A percentile compares a stretch with the other conserved stretches of the same genome.
Conservation (phyloP, 805 yeast species). For the Yamadazyma laniorum region DNA sequence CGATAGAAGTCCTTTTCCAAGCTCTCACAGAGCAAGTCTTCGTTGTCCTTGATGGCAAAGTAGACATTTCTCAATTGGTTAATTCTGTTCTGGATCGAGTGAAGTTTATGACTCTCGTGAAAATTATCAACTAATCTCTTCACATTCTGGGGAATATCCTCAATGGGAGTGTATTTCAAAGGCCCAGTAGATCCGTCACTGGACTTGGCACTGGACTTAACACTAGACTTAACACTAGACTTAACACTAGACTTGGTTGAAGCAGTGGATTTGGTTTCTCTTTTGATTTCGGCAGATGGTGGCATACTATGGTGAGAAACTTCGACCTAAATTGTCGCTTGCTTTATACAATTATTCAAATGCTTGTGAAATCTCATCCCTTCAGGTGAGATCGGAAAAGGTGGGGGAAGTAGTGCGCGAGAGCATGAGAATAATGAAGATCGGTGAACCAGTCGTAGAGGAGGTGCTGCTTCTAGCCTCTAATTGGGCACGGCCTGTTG, state of each 20-base stretch:
- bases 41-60: constrained; percentile 59
- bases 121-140: constrained; percentile 40
- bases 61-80: constrained; percentile 66
- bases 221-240: background rate
- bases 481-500: too few species aligned
- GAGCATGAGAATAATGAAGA: too few species aligned
- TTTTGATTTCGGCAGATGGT: background rate
- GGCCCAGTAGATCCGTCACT: constrained; percentile 3
- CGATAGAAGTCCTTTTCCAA: constrained; percentile 67
- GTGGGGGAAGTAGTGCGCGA: too few species aligned
- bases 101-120: constrained; percentile 46
- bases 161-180: constrained; percentile 42
- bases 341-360: background rate
- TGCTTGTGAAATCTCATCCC: background rate
- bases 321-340: too few species aligned
- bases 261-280: background rate
- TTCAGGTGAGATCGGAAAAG: too few species aligned
- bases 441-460: too few species aligned
- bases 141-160: constrained; percentile 49
- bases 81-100: constrained; percentile 53
- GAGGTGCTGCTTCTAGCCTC: too few species aligned
- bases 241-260: background rate
- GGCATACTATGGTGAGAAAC: background rate
- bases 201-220: background rate
- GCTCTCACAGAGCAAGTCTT: constrained; percentile 54